Evolutionary conservation across 306 rosid genomes (phyloP), one percentile per base, ranked within the genome.

Genomic region (Rosa multiflora): DNA sequence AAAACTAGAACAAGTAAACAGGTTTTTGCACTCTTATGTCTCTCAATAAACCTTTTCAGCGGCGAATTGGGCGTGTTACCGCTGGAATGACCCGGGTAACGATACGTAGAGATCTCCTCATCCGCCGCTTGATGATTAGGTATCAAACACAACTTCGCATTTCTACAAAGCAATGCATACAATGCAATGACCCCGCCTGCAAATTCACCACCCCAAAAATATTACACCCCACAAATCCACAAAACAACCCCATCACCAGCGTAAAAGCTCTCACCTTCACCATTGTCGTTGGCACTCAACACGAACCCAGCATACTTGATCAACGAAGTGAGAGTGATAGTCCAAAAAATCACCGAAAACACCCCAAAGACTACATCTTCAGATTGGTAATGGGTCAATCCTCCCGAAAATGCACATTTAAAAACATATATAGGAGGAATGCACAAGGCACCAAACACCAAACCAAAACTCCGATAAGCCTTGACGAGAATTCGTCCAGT

Each of bases 121-220:
- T 93, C 97, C 18, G 98, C 89, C 21, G 87, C 90, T 80, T 93
- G 98, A 72, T 58, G 84, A 81, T 93, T 93, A 42, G 95, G 98
- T 49, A 93, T 87, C 84, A 93, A 82, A 80, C 87, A 83, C 75
- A 90, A 76, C 73, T 93, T 93, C 20, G 93, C 92, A 83, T 87
- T 87, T 86, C 95, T 82, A 82, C 98, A 91, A 79, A 93, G 92
- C 53, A 87, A 91, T 3, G 97, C 85, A 75, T 90, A 93, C 79
- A 93, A 80, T 42, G 92, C 95, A 70, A 93, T 79, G 72, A 78
- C 83, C n/a, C 98, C 98, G 29, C 97, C 98, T 93, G 89, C 79
- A 90, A 26, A 26, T 26, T 17, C 0, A 81, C 6, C 69, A 73
- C 86, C 67, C 73, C 66, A 78, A n/a, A 26, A 26, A 26, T 26